Evolutionary conservation across 2,329 filamentous ascomycete genomes (phyloP).

Genomic region (Trichoderma koningii): DNA sequence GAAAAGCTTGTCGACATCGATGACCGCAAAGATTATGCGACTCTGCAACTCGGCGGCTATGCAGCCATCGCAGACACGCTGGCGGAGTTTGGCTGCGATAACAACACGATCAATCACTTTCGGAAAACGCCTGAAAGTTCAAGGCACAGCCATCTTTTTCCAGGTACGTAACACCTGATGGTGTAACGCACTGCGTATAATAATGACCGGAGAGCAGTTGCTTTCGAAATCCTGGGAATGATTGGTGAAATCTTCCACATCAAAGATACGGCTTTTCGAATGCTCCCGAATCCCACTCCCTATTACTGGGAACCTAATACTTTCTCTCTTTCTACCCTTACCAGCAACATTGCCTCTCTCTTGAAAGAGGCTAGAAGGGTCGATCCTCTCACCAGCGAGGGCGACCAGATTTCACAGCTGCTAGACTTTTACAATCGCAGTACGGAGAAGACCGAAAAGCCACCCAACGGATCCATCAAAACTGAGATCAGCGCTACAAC

Average conservation of each 20-base stretch:
- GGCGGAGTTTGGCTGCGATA: neutral
- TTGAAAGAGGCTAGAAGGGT: neutral
- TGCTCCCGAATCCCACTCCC: constrained; percentile 1
- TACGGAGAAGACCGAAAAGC: neutral
- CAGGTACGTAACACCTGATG: neutral
- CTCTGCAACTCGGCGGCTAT: neutral
- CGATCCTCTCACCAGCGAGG: neutral
- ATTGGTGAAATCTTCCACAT: neutral
- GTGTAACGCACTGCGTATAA: too few species aligned
- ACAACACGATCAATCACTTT: neutral
- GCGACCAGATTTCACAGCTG: neutral
- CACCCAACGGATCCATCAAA: neutral
- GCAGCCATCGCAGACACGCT: constrained; percentile 3
- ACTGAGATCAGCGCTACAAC: neutral
- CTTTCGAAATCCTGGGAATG: constrained; percentile 2
- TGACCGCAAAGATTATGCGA: neutral
- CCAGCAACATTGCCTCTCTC: neutral
- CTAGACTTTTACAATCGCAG: neutral
- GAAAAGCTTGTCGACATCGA: neutral
- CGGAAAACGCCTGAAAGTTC: neutral
- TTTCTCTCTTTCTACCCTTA: neutral
- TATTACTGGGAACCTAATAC: neutral
- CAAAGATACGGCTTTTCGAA: neutral
- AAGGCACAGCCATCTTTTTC: neutral
- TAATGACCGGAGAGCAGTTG: neutral